Percentiles rank a stretch among this genome's conserved stretches.
Evolutionary conservation across 73 alveolate genomes (phyloP).

Genomic region (Tetrahymena malaccensis): DNA sequence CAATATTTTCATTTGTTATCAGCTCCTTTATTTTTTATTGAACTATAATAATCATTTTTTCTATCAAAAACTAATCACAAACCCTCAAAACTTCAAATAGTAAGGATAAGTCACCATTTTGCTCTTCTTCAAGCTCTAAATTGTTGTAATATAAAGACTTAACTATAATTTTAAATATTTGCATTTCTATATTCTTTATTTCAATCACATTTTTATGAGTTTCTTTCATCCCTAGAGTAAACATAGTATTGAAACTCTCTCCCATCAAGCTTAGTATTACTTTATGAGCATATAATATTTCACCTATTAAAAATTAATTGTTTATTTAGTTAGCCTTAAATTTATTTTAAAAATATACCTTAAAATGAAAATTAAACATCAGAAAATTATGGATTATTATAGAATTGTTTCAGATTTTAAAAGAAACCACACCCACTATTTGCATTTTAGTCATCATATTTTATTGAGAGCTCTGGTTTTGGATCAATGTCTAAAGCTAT

Average conservation of each 20-base stretch:
- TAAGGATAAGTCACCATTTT: slow-evolving; percentile 50
- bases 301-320: background rate
- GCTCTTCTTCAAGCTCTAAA: slow-evolving; percentile 65
- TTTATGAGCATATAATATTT: slow-evolving; percentile 71
- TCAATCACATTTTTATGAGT: slow-evolving; percentile 35
- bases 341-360: slow-evolving; percentile 4
- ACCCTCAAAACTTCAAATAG: slow-evolving; percentile 54
- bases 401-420: slow-evolving; percentile 28
- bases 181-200: slow-evolving; percentile 49
- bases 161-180: slow-evolving; percentile 46
- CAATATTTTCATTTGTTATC: slow-evolving; percentile 26
- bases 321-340: background rate
- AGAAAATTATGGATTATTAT: slow-evolving; percentile 56
- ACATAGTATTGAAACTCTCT: slow-evolving; percentile 50
- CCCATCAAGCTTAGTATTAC: slow-evolving; percentile 53
- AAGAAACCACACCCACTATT: slow-evolving; percentile 8
- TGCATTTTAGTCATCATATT: background rate
- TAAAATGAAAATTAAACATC: slow-evolving; percentile 65
- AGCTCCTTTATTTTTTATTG: slow-evolving; percentile 40
- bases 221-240: slow-evolving; percentile 57
- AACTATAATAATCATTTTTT: slow-evolving; percentile 55
- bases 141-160: slow-evolving; percentile 54
- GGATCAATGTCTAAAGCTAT: slow-evolving; percentile 73
- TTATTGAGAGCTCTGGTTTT: slow-evolving; percentile 32
- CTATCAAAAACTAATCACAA: slow-evolving; percentile 61